phyloP scores from a whole-genome alignment of 805 yeast species.

The Starmerella asiatica region DNA sequence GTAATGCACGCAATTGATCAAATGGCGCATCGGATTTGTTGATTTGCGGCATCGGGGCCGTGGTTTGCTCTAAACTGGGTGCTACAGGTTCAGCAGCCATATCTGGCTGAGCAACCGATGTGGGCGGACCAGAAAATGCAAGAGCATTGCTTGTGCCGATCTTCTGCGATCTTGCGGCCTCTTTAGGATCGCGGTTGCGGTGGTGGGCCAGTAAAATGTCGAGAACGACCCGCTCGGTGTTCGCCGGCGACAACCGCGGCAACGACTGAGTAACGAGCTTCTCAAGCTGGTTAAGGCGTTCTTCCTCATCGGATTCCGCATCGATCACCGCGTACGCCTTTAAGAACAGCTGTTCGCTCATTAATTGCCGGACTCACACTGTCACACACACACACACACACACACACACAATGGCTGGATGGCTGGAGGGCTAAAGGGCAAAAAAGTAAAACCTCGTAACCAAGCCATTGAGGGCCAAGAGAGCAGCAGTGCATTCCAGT shows the following conservation, averaged over 20 bases:
- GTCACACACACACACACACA: neutral
- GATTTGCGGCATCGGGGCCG: neutral
- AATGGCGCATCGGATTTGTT: constrained; percentile 22
- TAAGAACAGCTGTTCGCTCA: constrained; percentile 6
- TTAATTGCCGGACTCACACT: neutral
- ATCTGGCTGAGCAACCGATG: neutral
- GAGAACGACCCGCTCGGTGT: constrained; percentile 29
- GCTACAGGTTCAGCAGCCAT: neutral
- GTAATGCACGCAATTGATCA: constrained; percentile 27
- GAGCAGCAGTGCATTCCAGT: no score
- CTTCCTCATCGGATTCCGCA: constrained; percentile 28
- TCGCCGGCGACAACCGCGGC: constrained; percentile 16
- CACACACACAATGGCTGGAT: neutral
- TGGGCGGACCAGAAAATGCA: neutral
- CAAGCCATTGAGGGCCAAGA: no score
- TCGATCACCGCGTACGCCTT: constrained; percentile 22
- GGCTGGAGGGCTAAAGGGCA: neutral
- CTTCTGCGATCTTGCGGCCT: constrained; percentile 8
- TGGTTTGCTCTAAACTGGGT: neutral
- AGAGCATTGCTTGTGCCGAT: neutral
- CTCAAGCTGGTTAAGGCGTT: constrained; percentile 30
- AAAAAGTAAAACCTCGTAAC: no score
- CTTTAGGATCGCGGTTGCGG: constrained; percentile 20
- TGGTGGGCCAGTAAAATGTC: constrained; percentile 33
- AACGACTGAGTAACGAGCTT: constrained; percentile 23